Conservation (phyloP, 495 filamentous ascomycete species). For the Echria macrotheca region DNA sequence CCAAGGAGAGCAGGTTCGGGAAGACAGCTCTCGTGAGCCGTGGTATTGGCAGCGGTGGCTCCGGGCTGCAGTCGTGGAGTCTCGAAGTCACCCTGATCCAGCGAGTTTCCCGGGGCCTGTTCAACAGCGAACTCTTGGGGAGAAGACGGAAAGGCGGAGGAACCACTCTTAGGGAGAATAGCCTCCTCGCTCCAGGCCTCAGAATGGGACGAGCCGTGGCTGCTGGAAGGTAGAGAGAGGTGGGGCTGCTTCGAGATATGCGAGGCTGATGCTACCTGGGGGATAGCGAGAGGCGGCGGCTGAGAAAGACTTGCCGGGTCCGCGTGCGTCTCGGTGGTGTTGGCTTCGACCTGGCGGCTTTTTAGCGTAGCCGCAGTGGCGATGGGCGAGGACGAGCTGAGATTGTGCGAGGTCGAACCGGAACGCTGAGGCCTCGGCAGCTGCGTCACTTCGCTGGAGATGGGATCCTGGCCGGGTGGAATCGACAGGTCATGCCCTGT, state of each 20-base stretch:
- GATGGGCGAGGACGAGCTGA: conserved; percentile 19
- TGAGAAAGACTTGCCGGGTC: conserved; percentile 57
- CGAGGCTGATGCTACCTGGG: conserved; percentile 11
- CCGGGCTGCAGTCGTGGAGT: conserved; percentile 36
- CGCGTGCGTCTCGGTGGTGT: conserved; percentile 41
- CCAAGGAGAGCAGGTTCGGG: conserved; percentile 43
- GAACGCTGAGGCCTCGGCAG: conserved; percentile 7
- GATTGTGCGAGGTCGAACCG: conserved; percentile 19
- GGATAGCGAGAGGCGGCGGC: conserved; percentile 45
- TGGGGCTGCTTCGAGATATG: conserved; percentile 10
- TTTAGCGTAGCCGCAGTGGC: conserved; percentile 40
- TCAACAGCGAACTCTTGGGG: conserved; percentile 25
- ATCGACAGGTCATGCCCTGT: not conserved
- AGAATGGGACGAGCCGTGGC: conserved; percentile 29
- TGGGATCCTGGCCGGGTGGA: conserved; percentile 1
- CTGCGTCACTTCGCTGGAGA: not conserved
- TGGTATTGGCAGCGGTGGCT: conserved; percentile 17
- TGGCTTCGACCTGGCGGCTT: conserved; percentile 48
- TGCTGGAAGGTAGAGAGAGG: conserved; percentile 19
- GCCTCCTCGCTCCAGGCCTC: conserved; percentile 27
- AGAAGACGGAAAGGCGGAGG: conserved; percentile 10
- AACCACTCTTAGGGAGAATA: not conserved
- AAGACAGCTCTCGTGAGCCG: conserved; percentile 28
- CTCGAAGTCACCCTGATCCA: conserved; percentile 32
- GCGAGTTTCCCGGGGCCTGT: not conserved